These are phyloP conservation scores for Dendrobium chrysotoxum DNA, from an alignment of 106 monocot species.

Conservation along the genomic window DNA sequence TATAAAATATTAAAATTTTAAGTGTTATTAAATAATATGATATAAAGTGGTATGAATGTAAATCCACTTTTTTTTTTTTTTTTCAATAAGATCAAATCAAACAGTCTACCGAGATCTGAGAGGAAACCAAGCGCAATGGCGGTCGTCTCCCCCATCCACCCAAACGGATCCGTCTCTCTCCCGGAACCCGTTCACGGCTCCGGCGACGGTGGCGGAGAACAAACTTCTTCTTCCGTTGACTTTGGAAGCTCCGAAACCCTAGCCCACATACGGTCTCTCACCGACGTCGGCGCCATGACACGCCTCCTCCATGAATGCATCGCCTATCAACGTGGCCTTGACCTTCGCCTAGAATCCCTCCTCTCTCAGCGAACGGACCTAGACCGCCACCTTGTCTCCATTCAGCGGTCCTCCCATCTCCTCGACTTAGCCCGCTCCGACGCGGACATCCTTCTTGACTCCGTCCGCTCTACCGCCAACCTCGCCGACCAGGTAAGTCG, in stretches of 20 bases:
- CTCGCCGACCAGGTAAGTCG: conserved; percentile 61
- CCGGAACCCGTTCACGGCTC: conserved; percentile 1
- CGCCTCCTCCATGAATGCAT: conserved; percentile 95
- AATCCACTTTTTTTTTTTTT: no score
- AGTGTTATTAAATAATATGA: no score
- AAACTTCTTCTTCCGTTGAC: conserved; percentile 25
- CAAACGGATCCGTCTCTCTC: neutral
- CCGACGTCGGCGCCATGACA: conserved; percentile 84
- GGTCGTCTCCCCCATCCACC: conserved; percentile 14
- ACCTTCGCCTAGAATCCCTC: conserved; percentile 66
- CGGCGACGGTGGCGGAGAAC: neutral
- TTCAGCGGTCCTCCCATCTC: conserved; percentile 55
- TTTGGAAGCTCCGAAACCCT: conserved; percentile 55
- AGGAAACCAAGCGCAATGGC: conserved; percentile 21
- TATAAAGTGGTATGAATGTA: no score
- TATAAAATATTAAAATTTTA: no score
- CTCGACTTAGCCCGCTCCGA: conserved; percentile 60
- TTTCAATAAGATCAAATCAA: no score
- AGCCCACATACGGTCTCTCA: conserved; percentile 54
- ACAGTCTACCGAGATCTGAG: neutral
- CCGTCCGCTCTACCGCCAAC: conserved; percentile 49
- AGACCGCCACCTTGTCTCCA: conserved; percentile 61
- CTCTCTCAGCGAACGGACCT: conserved; percentile 73
- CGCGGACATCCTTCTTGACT: conserved; percentile 44
- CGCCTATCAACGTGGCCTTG: conserved; percentile 85